Evolutionary conservation across 2,329 filamentous ascomycete species (phyloP), one percentile per base, ranked within the genome.

Genomic region (Aspergillus oerlinghausenensis): DNA sequence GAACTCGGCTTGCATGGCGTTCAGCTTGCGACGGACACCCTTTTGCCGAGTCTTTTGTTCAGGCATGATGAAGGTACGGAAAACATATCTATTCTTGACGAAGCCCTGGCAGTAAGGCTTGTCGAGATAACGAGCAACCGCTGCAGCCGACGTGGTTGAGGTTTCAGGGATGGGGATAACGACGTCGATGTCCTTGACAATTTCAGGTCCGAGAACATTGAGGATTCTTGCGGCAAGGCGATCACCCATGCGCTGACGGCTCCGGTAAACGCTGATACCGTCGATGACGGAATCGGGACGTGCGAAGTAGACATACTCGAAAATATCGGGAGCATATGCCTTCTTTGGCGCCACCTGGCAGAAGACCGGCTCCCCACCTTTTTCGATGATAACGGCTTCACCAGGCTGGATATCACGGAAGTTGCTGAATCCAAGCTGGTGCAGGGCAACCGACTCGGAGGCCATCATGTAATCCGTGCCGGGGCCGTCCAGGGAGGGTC

Each of bases 51-150:
- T 83, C 64, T 85, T 85, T 73, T 97, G 92, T 28, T 88, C 88
- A 1, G 92, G 87, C 87, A 90, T 89, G 70, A 92, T 93, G 72
- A 93, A 94, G 0, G 90, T 95, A 51, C 90, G 84, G 80, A 90
- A 92, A 58, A 95, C 88, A 71, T 95, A 95, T 52, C 90, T 83
- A 74, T 95, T 95, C 81, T 94, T 95, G 62, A 96, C 87, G 66
- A 96, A 93, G 2, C 87, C 92, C 69, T 90, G 88, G 57, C 84
- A 87, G 67, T 89, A 91, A 1, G 89, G 88, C 71, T 90, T 92
- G 63, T 85, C 82, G 19, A 96, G 81, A 43, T 84, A 81, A 66
- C 87, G 84, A n/a, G 91, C 88, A 26, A 96, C 82, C 50, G 84
- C 85, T 8, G 89, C 84, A 2, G 92, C 91, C 1, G 90, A 88